These are phyloP conservation scores for Trichoderma breve DNA, from an alignment of 2,329 filamentous ascomycete genomes.

Conservation along the genomic window DNA sequence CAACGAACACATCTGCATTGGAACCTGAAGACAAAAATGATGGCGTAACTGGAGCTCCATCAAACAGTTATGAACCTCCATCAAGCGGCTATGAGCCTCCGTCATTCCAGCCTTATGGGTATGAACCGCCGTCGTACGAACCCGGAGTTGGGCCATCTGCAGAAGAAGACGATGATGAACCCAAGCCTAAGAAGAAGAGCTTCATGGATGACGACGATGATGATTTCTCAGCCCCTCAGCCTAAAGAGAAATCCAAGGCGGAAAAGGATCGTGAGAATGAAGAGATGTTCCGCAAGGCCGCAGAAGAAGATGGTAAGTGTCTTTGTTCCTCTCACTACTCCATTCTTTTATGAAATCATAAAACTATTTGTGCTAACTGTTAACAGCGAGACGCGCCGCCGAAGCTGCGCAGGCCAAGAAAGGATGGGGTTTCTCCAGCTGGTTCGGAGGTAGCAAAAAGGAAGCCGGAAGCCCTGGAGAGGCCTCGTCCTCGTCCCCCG, in stretches of 20 bases:
- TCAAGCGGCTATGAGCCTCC: constrained; percentile 58
- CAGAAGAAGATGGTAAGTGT: constrained; percentile 66
- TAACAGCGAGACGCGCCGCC: constrained; percentile 59
- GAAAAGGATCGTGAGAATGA: constrained; percentile 77
- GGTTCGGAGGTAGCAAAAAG: constrained; percentile 75
- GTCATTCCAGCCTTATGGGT: constrained; percentile 58
- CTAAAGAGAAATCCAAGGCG: constrained; percentile 59
- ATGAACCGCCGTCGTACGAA: constrained; percentile 58
- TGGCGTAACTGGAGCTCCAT: constrained; percentile 30
- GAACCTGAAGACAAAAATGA: constrained; percentile 22
- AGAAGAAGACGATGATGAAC: constrained; percentile 45
- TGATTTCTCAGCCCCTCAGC: constrained; percentile 53
- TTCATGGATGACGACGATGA: constrained; percentile 84
- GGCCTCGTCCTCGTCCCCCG: constrained; percentile 43
- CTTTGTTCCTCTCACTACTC: neutral
- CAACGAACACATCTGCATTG: constrained; percentile 34
- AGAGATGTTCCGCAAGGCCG: constrained; percentile 81
- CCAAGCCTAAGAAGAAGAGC: constrained; percentile 69
- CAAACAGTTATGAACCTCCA: constrained; percentile 14
- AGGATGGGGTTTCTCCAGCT: constrained; percentile 79
- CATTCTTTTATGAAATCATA: neutral
- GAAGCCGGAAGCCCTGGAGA: constrained; percentile 41
- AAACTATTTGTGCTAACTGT: constrained; percentile 21
- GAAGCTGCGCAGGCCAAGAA: constrained; percentile 52
- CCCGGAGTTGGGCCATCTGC: constrained; percentile 44